Percentiles rank a stretch among this genome's conserved stretches.
Evolutionary conservation across 495 filamentous ascomycete species (phyloP).

Genomic region (Trichoderma asperelloides): DNA sequence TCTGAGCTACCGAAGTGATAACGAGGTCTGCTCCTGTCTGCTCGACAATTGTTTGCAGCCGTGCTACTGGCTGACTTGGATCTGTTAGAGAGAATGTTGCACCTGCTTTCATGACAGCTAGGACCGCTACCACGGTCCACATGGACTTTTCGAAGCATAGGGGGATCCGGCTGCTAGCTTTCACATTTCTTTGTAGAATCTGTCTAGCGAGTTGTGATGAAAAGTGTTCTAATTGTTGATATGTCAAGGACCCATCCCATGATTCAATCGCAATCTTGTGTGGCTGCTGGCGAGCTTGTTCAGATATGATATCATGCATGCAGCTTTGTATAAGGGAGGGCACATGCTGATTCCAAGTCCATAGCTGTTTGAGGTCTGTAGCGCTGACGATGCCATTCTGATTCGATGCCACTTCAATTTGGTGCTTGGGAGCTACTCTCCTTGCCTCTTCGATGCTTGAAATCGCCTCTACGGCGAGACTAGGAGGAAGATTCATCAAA

Average conservation of each 20-base stretch:
- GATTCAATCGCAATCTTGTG: conserved; percentile 26
- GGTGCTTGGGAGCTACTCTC: background rate
- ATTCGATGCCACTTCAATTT: background rate
- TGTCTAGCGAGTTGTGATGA: conserved; percentile 40
- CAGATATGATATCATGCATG: conserved; percentile 33
- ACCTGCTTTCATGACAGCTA: conserved; percentile 48
- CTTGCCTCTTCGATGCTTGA: background rate
- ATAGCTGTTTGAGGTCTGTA: conserved; percentile 26
- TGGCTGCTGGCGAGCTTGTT: conserved; percentile 21
- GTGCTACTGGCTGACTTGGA: conserved; percentile 34
- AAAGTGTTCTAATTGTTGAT: conserved; percentile 39
- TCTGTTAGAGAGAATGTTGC: conserved; percentile 33
- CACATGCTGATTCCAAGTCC: conserved; percentile 31
- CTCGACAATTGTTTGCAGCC: conserved; percentile 45
- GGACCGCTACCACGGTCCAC: conserved; percentile 41
- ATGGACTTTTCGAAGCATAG: conserved; percentile 49
- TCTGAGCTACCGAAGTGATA: conserved; percentile 41
- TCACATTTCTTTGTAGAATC: conserved; percentile 33
- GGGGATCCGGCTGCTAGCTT: conserved; percentile 36
- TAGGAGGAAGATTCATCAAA: background rate
- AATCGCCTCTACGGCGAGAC: background rate
- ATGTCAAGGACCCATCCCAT: conserved; percentile 56
- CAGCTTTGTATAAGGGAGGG: conserved; percentile 27
- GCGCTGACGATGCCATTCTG: background rate
- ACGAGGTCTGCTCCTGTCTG: conserved; percentile 39